phyloP scores from a whole-genome alignment of 345 rosid species.

The Pseudoturritis turrita region DNA sequence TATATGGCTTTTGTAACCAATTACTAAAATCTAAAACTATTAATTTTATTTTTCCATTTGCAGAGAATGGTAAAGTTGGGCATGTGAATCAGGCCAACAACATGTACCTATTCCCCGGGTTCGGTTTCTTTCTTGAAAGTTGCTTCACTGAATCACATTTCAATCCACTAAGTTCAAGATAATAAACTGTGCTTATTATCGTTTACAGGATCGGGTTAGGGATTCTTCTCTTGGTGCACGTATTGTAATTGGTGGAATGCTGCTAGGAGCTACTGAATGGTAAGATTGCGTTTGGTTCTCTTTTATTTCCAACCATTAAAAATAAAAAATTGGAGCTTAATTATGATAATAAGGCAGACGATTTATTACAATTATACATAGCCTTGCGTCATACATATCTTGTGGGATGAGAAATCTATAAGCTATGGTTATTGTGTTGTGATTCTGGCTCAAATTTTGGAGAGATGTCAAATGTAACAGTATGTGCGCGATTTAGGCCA shows the following conservation, averaged over 20 bases:
- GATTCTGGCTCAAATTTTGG: too few relatives aligned
- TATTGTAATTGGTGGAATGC: conserved; percentile 74
- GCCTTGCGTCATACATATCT: conserved; percentile 98
- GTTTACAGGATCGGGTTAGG: conserved; percentile 83
- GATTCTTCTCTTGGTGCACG: conserved; percentile 76
- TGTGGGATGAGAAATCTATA: too few relatives aligned
- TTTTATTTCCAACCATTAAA: not conserved
- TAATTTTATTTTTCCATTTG: conserved; percentile 16
- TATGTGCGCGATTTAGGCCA: conserved; percentile 81
- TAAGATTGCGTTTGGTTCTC: conserved; percentile 21
- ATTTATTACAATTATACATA: conserved; percentile 31
- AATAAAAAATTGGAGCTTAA: not conserved
- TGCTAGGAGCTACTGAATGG: conserved; percentile 91
- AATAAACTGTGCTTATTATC: not conserved
- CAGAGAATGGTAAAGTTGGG: conserved; percentile 84
- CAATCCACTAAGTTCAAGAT: not conserved
- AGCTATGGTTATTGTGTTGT: too few relatives aligned
- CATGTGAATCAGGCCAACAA: conserved; percentile 98
- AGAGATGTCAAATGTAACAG: conserved; percentile 58
- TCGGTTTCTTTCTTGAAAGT: conserved; percentile 31
- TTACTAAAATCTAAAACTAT: not conserved
- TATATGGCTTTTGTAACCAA: not conserved
- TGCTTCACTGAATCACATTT: not conserved
- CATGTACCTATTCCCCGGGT: conserved; percentile 99
- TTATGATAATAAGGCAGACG: not conserved